Evolutionary conservation across 2,329 filamentous ascomycete species (phyloP), one percentile per base, ranked within the genome.

Genomic region (Alternaria triticimaculans): DNA sequence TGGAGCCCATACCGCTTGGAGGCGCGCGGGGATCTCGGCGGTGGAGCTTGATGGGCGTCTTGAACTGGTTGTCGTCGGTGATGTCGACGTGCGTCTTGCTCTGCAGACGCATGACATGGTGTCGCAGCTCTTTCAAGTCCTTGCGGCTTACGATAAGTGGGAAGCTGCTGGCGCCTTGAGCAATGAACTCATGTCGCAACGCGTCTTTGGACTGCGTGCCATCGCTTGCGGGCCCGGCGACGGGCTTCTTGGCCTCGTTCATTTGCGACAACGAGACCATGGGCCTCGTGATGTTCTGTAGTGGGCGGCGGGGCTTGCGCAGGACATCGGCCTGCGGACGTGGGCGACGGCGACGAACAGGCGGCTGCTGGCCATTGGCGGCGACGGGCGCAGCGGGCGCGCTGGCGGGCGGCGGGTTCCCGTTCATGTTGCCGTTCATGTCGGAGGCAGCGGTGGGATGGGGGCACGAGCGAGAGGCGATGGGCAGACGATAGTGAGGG

Each of bases 81-180:
- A 89, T 86, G 70, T 91, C 90, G 65, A 88, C 82, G n/a, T 76
- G 82, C 67, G 84, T 85, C 72, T 89, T 89, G 55, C 66, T 72
- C 66, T 91, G 86, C 60, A 99, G 89, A 71, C 92, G 90, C 85
- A 97, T 94, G 66, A 97, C 88, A 77, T 99, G 96, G 74, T 94
- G 90, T 53, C 95, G 91, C 63, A 97, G 83, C 70, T 96, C 91
- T 60, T 92, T 86, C 54, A 97, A 81, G 10, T 90, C 89, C 73
- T 90, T 89, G 80, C 96, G 97, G 7, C 93, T 96, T 7, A 94
- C 92, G 68, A 93, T 88, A 18, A 98, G 85, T 14, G 93, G 92
- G 71, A 74, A 70, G 26, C 69, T 72, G 46, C 50, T 64, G 25
- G 74, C 76, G 58, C 72, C 73, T 45, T 73, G 67, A 12, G 61